Percentiles rank a stretch among this genome's conserved stretches.
These are phyloP conservation scores for Phytopythium delawarense DNA, from an alignment of 352 stramenopile species.

Conservation along the genomic window DNA sequence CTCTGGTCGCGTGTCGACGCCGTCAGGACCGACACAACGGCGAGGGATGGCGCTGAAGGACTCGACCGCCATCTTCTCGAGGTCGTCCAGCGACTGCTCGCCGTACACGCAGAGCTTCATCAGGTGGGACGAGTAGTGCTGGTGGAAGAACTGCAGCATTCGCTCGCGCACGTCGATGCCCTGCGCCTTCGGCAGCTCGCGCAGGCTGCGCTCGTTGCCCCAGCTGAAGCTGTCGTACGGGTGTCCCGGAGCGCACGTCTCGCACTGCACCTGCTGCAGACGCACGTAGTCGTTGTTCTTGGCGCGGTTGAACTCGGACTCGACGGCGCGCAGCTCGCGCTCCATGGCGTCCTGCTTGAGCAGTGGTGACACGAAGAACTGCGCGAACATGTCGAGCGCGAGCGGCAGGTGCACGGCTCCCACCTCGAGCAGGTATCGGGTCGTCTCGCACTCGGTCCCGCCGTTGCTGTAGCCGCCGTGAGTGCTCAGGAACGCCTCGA, in stretches of 20 bases:
- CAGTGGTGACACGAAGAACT: conserved; percentile 89
- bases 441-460: conserved; percentile 88
- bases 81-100: conserved; percentile 45
- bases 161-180: conserved; percentile 46
- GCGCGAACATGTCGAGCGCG: conserved; percentile 88
- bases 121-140: conserved; percentile 46
- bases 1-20: conserved; percentile 2
- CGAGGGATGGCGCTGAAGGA: conserved; percentile 45
- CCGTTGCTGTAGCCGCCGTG: conserved; percentile 90
- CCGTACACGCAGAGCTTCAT: conserved; percentile 80
- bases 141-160: conserved; percentile 52
- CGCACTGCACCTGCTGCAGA: conserved; percentile 71
- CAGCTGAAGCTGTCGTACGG: conserved; percentile 77
- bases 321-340: conserved; percentile 74
- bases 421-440: conserved; percentile 90
- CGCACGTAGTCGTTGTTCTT: conserved; percentile 56
- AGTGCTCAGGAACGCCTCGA: conserved; percentile 82
- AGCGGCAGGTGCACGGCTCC: conserved; percentile 32
- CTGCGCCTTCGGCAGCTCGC: conserved; percentile 22
- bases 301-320: conserved; percentile 81
- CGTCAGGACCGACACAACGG: not conserved
- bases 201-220: conserved; percentile 67
- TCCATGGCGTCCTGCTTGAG: conserved; percentile 70
- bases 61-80: conserved; percentile 49
- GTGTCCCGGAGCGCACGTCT: conserved; percentile 40